Evolutionary conservation across 331 rosid species (phyloP).

Genomic region (Malus hybrid): DNA sequence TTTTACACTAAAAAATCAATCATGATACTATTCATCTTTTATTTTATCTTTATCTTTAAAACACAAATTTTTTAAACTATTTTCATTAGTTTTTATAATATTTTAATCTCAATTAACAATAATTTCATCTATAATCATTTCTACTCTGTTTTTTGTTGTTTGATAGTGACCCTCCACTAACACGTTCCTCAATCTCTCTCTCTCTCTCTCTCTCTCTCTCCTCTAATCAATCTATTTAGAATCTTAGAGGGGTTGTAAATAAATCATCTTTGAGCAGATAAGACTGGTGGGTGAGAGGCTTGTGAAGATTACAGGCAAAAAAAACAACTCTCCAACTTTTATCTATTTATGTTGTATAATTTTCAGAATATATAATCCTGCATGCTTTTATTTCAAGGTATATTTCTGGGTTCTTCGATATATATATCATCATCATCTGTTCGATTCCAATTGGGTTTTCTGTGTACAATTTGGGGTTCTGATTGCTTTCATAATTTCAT

Average conservation of each 20-base stretch:
- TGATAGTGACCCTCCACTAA: constrained; percentile 33
- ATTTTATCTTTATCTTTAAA: no score
- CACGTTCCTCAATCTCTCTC: constrained; percentile 4
- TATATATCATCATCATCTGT: constrained; percentile 13
- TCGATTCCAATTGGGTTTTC: constrained; percentile 7
- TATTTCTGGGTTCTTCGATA: constrained; percentile 5
- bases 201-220: neutral
- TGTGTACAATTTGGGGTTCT: constrained; percentile 8
- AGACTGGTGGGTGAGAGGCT: constrained; percentile 43
- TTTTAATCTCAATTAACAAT: neutral
- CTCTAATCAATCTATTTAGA: constrained; percentile 27
- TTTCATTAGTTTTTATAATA: neutral
- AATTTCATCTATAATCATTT: no score
- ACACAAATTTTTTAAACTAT: no score
- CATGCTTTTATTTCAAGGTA: constrained; percentile 15
- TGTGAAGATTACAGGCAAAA: constrained; percentile 43
- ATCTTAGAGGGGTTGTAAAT: constrained; percentile 39
- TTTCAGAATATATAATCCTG: neutral
- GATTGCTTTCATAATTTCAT: constrained; percentile 3
- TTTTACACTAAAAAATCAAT: no score
- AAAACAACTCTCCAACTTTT: neutral
- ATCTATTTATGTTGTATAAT: neutral
- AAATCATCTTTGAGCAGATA: constrained; percentile 41
- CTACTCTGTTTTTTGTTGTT: constrained; percentile 6
- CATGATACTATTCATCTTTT: no score